phyloP scores from a whole-genome alignment of 192 early-diverging fungal genomes.

The Polychytrium aggregatum region DNA sequence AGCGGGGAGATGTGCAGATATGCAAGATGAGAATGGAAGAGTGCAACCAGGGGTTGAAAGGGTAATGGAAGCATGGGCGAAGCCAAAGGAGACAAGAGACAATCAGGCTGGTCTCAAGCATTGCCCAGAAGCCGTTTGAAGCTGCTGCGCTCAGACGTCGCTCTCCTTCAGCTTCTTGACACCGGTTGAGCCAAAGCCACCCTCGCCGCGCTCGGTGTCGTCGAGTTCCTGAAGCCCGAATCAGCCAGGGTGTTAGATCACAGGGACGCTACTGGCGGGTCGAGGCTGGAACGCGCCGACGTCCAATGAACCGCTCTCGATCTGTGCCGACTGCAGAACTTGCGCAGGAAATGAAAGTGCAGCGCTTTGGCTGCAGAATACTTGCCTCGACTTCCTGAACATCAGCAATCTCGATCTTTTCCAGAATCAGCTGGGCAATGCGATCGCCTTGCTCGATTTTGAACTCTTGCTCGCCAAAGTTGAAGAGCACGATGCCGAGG shows the following conservation, averaged over 20 bases:
- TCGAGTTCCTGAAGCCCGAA: conserved; percentile 15
- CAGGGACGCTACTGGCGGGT: background rate
- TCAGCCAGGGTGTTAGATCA: background rate
- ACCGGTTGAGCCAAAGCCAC: conserved; percentile 47
- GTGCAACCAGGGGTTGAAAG: too few species aligned
- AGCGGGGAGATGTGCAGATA: too few species aligned
- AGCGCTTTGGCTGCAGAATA: too few species aligned
- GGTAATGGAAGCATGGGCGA: too few species aligned
- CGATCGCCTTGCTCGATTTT: conserved; percentile 78
- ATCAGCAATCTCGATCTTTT: conserved; percentile 68
- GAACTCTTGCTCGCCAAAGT: conserved; percentile 64
- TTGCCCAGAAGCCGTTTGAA: too few species aligned
- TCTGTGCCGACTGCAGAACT: background rate
- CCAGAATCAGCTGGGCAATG: conserved; percentile 91
- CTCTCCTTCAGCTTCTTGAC: too few species aligned
- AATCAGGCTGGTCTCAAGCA: too few species aligned
- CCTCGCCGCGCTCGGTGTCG: conserved; percentile 31
- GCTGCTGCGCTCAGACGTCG: too few species aligned
- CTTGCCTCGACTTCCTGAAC: conserved; percentile 70
- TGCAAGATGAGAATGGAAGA: too few species aligned
- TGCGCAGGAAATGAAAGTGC: background rate
- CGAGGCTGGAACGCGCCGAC: background rate
- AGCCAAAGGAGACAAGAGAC: too few species aligned
- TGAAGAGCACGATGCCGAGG: conserved; percentile 78
- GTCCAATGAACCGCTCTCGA: background rate